Base-by-base conservation (phyloP, 176 grass and related monocot genomes). In the Bothriochloa decipiens region DNA sequence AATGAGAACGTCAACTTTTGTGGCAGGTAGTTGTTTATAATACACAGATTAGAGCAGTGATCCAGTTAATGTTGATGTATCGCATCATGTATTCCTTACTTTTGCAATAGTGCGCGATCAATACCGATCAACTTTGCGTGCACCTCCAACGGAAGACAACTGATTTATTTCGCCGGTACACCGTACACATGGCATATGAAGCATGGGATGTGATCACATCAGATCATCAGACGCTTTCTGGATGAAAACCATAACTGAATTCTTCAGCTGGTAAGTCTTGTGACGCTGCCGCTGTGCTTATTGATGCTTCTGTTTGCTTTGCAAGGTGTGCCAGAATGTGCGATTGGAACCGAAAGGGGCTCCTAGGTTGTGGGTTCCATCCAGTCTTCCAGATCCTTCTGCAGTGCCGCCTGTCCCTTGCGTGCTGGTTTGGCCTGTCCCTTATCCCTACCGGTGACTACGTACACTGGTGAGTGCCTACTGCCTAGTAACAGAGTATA, bases 261-360 rank as follows among this genome's bases (percentile, higher is more conserved):
- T 22, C 37, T 52, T 72, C 35, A 35, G 14, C 26, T 73, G 58
- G 47, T 45, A 58, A 43, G 25, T 15, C 32, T 43, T 42, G 4
- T 25, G 45, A 28, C 23, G 13, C 13, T 1, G 6, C 16, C 33
- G 4, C 45, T 47, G 45, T 47, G 11, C 12, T 47, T 0, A 47
- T 47, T 47, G 27, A 45, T 75, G 45, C 58, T 81, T 75, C 43
- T 22, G 9, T 22, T 81, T 55, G 5, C 11, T 5, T 47, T 76
- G 33, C 63, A 58, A 65, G 32, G 55, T 78, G 80, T 64, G 11
- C 65, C 82, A 32, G 28, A n/a, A 1, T 47, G 70, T 5, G 71
- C 26, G 2, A 17, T 37, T 28, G 32, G 57, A 27, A 66, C 14
- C 9, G 13, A 74, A 43, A 65, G 26, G 16, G 55, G 25, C 20